Percentiles rank a stretch among this genome's conserved stretches.
phyloP scores from a whole-genome alignment of 805 yeast genomes.

The Kuraishia borneana region DNA sequence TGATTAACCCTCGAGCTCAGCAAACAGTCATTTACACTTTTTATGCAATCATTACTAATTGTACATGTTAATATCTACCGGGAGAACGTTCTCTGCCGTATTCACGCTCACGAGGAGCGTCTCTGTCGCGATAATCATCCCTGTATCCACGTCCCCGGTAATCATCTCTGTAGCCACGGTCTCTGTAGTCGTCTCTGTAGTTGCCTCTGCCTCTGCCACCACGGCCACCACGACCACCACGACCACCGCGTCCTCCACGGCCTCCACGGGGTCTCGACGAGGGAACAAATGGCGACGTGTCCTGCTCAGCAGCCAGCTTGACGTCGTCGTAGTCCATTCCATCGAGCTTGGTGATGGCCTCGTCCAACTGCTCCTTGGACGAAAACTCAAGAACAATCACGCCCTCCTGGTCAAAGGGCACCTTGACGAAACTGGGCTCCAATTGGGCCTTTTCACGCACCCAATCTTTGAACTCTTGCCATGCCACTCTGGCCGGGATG shows the following conservation, averaged over 20 bases:
- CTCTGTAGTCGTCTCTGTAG: constrained; percentile 34
- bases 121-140: constrained; percentile 10
- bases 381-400: constrained; percentile 44
- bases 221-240: constrained; percentile 28
- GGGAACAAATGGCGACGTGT: constrained; percentile 45
- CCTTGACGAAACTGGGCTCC: constrained; percentile 52
- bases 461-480: constrained; percentile 88
- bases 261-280: constrained; percentile 28
- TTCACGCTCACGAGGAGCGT: constrained; percentile 12
- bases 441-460: constrained; percentile 63
- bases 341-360: constrained; percentile 66
- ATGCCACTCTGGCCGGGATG: constrained; percentile 66
- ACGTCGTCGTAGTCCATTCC: constrained; percentile 63
- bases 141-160: constrained; percentile 15
- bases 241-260: constrained; percentile 27
- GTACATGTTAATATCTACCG: constrained; percentile 42
- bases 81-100: constrained; percentile 68
- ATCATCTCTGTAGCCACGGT: constrained; percentile 20
- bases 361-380: constrained; percentile 62
- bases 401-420: constrained; percentile 31
- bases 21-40: no score
- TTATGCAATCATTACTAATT: no score
- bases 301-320: constrained; percentile 67
- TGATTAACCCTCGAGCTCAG: no score
- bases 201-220: constrained; percentile 30